These are phyloP conservation scores for Polychytrium aggregatum DNA, from an alignment of 192 early-diverging fungal genomes.

Conservation along the genomic window DNA sequence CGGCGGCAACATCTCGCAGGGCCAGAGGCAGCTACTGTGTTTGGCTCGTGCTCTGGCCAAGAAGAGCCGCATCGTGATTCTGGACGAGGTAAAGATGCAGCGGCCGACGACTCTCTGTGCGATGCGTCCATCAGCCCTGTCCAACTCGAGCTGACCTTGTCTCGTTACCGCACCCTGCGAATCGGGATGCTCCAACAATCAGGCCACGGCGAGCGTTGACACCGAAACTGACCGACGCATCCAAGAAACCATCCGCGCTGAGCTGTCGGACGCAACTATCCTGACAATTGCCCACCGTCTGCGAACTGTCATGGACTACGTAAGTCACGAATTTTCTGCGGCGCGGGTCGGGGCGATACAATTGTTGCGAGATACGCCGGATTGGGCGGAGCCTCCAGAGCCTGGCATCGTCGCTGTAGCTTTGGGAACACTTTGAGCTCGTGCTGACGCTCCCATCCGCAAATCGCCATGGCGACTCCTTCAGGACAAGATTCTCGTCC, in stretches of 20 bases:
- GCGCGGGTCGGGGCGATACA: slow-evolving; percentile 29
- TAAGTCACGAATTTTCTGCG: too few species aligned
- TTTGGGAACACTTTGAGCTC: too few species aligned
- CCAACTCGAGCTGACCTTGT: too few species aligned
- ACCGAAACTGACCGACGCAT: slow-evolving; percentile 45
- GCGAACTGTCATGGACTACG: slow-evolving; percentile 59
- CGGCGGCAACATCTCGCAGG: slow-evolving; percentile 62
- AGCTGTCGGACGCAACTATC: slow-evolving; percentile 57
- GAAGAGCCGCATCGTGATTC: slow-evolving; percentile 52
- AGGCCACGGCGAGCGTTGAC: slow-evolving; percentile 54
- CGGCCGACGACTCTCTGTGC: slow-evolving; percentile 60
- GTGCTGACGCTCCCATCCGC: too few species aligned
- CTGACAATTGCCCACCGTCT: slow-evolving; percentile 77
- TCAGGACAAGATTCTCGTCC: slow-evolving; percentile 55
- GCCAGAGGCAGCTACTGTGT: slow-evolving; percentile 77
- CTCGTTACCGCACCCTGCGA: too few species aligned
- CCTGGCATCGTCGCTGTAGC: too few species aligned
- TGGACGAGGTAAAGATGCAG: slow-evolving; percentile 75
- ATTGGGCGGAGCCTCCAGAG: too few species aligned
- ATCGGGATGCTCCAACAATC: too few species aligned
- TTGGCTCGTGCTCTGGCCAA: slow-evolving; percentile 71
- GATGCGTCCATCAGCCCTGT: too few species aligned
- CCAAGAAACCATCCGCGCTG: slow-evolving; percentile 64
- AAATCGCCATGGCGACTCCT: too few species aligned
- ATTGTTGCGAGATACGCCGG: too few species aligned